Base-by-base conservation (phyloP, 768 basidiomycete genomes). In the Phanerochaete carnosa region DNA sequence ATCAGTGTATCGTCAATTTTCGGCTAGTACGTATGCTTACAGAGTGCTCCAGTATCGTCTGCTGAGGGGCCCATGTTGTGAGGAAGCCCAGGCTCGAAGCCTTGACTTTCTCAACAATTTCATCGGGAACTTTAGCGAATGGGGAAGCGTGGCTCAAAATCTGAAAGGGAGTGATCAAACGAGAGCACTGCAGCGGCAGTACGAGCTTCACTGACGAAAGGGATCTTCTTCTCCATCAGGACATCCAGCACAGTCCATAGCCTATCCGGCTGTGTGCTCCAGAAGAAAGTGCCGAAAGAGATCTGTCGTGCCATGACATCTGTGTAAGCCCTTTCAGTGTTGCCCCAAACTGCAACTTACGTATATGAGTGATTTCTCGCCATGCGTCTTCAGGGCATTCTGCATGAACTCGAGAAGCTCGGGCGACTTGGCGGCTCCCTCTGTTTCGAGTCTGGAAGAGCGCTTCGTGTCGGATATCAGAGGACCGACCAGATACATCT, bases 61-160 rank as follows among this genome's bases (percentile, higher is more conserved):
- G 68, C 37, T 71, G 70, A 2, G 70, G 70, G 2, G 66, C 55
- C 70, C 69, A 71, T 1, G 61, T 54, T 8, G 67, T 59, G 29
- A 71, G 56, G 13, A 71, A 1, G 3, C 65, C 70, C 30, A 62
- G 30, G 19, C 65, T 64, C 16, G 62, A 65, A 16, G 43, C 45
- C 28, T 59, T 32, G 12, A 68, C 51, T 35, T 62, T 64, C 45
- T 59, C 39, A 19, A 28, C 57, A 22, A 68, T 29, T 11, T 64
- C 55, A 16, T 64, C 6, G 33, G 33, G 33, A 16, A 71, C 43
- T 15, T 25, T 11, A 0, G 64, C 65, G 3, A 61, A 15, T 0
- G 61, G 62, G 0, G 64, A 58, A 16, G 64, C 64, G 46, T 65
- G 62, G 45, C 61, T 61, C 26, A 70, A 22, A 9, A 68, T 64